Conservation (phyloP, 2,329 filamentous ascomycete species). For the Ceratocystis variospora region DNA sequence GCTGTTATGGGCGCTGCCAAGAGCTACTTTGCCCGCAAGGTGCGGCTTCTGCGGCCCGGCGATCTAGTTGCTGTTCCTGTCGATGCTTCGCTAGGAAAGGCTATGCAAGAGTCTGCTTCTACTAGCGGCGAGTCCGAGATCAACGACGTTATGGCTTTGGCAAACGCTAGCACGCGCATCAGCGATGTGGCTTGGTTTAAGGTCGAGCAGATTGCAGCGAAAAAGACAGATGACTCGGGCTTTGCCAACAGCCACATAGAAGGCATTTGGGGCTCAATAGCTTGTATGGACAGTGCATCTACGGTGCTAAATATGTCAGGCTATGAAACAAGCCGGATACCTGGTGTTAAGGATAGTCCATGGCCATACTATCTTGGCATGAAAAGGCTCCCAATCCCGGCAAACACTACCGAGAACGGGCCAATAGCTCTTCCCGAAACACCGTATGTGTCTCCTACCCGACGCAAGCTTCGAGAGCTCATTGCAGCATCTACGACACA, state of each 20-base stretch:
- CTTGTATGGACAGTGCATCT: slow-evolving; percentile 69
- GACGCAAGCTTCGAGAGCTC: slow-evolving; percentile 65
- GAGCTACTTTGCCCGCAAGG: slow-evolving; percentile 70
- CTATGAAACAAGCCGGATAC: slow-evolving; percentile 67
- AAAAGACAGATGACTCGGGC: slow-evolving; percentile 37
- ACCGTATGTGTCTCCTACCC: slow-evolving; percentile 44
- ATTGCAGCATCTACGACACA: slow-evolving; percentile 80
- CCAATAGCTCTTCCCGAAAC: slow-evolving; percentile 33
- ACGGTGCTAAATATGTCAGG: slow-evolving; percentile 89
- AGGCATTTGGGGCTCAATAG: slow-evolving; percentile 72
- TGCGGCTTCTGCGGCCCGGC: slow-evolving; percentile 69
- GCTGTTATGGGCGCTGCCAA: slow-evolving; percentile 78
- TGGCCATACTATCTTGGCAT: slow-evolving; percentile 87
- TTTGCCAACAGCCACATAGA: slow-evolving; percentile 41
- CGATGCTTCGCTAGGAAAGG: slow-evolving; percentile 69
- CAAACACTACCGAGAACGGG: slow-evolving; percentile 22
- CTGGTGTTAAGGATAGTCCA: slow-evolving; percentile 57
- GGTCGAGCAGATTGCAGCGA: slow-evolving; percentile 57
- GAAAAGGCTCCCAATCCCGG: slow-evolving; percentile 45
- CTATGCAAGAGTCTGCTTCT: slow-evolving; percentile 57
- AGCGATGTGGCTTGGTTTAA: slow-evolving; percentile 82
- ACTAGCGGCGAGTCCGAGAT: slow-evolving; percentile 45
- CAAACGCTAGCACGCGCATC: slow-evolving; percentile 24
- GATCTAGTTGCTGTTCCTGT: slow-evolving; percentile 83
- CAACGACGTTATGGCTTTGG: slow-evolving; percentile 51